Evolutionary conservation across 805 yeast species (phyloP).

Genomic region (Debaryomyces maramus): DNA sequence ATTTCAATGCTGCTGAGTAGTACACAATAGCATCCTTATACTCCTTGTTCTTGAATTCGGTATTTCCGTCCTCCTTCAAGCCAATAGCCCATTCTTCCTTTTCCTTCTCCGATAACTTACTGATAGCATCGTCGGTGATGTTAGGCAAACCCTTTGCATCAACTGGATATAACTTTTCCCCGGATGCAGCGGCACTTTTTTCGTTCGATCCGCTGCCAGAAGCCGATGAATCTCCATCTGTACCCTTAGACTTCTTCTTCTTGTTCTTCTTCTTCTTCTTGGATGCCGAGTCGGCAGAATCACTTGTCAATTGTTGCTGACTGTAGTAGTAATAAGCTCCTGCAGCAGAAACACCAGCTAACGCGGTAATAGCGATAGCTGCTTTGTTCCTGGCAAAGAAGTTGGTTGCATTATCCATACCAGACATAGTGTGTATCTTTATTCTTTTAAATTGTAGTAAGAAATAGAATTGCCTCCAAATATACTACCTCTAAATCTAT

Average conservation of each 20-base stretch:
- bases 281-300: slow-evolving; percentile 16
- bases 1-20: slow-evolving; percentile 74
- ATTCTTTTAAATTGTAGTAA: not conserved
- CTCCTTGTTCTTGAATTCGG: slow-evolving; percentile 66
- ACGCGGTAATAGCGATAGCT: slow-evolving; percentile 62
- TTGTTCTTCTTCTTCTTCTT: slow-evolving; percentile 21
- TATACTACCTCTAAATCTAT: not conserved
- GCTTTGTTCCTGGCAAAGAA: slow-evolving; percentile 56
- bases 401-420: slow-evolving; percentile 15
- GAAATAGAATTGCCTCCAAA: slow-evolving; percentile 6
- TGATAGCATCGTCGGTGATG: slow-evolving; percentile 47
- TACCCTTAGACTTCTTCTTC: slow-evolving; percentile 40
- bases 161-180: slow-evolving; percentile 48
- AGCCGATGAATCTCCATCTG: slow-evolving; percentile 6
- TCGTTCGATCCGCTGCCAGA: slow-evolving; percentile 17
- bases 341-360: slow-evolving; percentile 63
- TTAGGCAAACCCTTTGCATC: slow-evolving; percentile 58
- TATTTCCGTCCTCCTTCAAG: slow-evolving; percentile 89
- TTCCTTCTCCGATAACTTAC: slow-evolving; percentile 47
- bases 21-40: slow-evolving; percentile 74
- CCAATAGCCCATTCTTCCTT: slow-evolving; percentile 67
- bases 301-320: slow-evolving; percentile 21
- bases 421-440: slow-evolving; percentile 14
- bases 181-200: slow-evolving; percentile 29
- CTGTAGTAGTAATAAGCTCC: slow-evolving; percentile 56